A percentile compares a stretch with the other conserved stretches of the same genome.
phyloP scores from a whole-genome alignment of 208 protist genomes.

The Strigomonas culicis region DNA sequence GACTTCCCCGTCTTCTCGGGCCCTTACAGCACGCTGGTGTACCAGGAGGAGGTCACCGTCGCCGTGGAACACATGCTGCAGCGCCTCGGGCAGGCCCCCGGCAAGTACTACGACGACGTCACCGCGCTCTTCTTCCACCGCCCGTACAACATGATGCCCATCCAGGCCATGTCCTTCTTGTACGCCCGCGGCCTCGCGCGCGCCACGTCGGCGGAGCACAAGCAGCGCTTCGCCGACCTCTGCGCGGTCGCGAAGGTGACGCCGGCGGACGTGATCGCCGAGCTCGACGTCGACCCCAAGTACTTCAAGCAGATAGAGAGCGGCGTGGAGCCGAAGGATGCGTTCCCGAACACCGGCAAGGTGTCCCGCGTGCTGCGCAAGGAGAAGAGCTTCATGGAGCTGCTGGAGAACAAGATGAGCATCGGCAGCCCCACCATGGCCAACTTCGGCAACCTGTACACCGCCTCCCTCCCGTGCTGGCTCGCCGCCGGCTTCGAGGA shows the following conservation, averaged over 20 bases:
- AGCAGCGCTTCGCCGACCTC: conserved; percentile 55
- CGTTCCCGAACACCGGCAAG: conserved; percentile 69
- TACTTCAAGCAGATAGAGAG: conserved; percentile 81
- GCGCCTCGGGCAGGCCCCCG: conserved; percentile 49
- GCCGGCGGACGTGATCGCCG: conserved; percentile 38
- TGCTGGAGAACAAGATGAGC: conserved; percentile 85
- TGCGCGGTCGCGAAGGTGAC: conserved; percentile 61
- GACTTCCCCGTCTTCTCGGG: conserved; percentile 92
- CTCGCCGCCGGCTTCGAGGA: conserved; percentile 86
- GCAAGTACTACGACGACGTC: conserved; percentile 86
- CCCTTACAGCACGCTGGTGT: conserved; percentile 87
- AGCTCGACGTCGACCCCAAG: conserved; percentile 60
- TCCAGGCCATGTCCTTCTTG: conserved; percentile 88
- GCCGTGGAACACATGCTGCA: conserved; percentile 87
- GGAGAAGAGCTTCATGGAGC: conserved; percentile 69
- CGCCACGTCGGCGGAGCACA: conserved; percentile 61
- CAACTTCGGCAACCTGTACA: conserved; percentile 91
- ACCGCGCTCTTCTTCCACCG: conserved; percentile 89
- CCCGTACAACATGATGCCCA: conserved; percentile 92
- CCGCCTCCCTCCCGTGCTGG: conserved; percentile 88
- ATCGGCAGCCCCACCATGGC: conserved; percentile 81
- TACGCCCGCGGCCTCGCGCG: conserved; percentile 82
- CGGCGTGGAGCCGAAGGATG: conserved; percentile 65
- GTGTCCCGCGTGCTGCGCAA: conserved; percentile 78
- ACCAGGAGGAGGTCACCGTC: conserved; percentile 85